These are phyloP conservation scores for Dysphania ambrosioides DNA, from an alignment of 148 eudicot genomes.

Conservation along the genomic window DNA sequence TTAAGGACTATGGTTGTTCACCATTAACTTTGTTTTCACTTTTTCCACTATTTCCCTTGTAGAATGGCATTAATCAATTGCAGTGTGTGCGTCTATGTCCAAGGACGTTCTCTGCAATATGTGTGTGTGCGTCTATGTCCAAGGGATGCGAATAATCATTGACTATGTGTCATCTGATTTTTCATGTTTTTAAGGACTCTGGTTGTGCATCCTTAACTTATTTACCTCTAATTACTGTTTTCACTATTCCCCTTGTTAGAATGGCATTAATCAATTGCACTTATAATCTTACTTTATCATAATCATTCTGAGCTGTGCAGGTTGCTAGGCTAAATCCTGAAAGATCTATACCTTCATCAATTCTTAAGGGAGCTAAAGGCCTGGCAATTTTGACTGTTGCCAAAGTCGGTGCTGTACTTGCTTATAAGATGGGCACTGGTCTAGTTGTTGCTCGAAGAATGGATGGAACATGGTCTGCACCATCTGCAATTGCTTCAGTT, in stretches of 20 bases:
- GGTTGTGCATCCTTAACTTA: too few relatives aligned
- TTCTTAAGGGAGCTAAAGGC: constrained; percentile 88
- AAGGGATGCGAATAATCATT: too few relatives aligned
- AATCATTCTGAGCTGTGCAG: constrained; percentile 34
- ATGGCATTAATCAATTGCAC: background rate
- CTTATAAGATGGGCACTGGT: constrained; percentile 95
- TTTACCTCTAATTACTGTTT: background rate
- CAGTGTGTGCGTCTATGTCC: too few relatives aligned
- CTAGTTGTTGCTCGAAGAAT: constrained; percentile 86
- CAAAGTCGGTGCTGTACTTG: constrained; percentile 74
- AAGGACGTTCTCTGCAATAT: too few relatives aligned
- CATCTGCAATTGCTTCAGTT: constrained; percentile 86
- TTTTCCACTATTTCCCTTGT: too few relatives aligned
- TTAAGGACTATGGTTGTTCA: too few relatives aligned
- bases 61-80: too few relatives aligned
- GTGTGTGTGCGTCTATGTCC: too few relatives aligned
- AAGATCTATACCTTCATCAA: constrained; percentile 76
- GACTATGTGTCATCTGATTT: too few relatives aligned
- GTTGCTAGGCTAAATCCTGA: constrained; percentile 86
- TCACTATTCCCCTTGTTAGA: background rate
- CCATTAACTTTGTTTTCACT: too few relatives aligned
- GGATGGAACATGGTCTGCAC: constrained; percentile 99
- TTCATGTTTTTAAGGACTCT: too few relatives aligned
- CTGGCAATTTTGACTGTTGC: constrained; percentile 95
- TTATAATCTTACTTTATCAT: background rate